A percentile compares a stretch with the other conserved stretches of the same genome.
Conservation (phyloP, 2,329 filamentous ascomycete genomes). For the Chaetomiaceae sp. region DNA sequence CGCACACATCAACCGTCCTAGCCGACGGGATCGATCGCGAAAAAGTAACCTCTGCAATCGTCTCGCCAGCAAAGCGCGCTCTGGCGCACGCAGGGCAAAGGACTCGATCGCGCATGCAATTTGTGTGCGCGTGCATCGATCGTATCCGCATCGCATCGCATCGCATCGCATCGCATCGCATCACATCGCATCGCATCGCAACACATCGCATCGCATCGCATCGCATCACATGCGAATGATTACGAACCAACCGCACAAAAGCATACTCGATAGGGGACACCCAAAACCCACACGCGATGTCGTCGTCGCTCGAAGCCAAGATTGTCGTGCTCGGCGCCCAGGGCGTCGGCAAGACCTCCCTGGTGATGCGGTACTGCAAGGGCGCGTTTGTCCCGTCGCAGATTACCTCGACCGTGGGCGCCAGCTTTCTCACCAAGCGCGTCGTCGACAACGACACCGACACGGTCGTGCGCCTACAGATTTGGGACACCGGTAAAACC, state of each 20-base stretch:
- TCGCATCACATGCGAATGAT: not conserved
- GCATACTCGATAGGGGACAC: too few relatives aligned
- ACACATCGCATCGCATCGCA: not conserved
- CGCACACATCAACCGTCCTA: not conserved
- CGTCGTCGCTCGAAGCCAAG: slow-evolving; percentile 71
- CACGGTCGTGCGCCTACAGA: slow-evolving; percentile 83
- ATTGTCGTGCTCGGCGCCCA: slow-evolving; percentile 77
- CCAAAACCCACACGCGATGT: slow-evolving; percentile 25
- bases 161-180: not conserved
- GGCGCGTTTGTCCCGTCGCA: slow-evolving; percentile 64
- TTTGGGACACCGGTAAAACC: slow-evolving; percentile 89
- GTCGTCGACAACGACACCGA: slow-evolving; percentile 80
- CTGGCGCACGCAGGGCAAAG: not conserved
- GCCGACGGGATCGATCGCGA: not conserved
- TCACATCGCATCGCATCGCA: not conserved
- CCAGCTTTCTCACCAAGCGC: slow-evolving; percentile 74
- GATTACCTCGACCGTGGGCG: slow-evolving; percentile 68
- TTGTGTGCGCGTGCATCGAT: not conserved
- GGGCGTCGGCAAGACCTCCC: slow-evolving; percentile 74
- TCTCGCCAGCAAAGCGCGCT: not conserved
- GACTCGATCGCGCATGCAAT: not conserved
- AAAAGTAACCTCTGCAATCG: not conserved
- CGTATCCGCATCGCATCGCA: not conserved
- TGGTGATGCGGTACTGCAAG: slow-evolving; percentile 72
- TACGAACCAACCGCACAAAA: not conserved